A percentile compares a stretch with the other conserved stretches of the same genome.
Conservation (phyloP, 73 alveolate genomes). For the Loxodes magnus region DNA sequence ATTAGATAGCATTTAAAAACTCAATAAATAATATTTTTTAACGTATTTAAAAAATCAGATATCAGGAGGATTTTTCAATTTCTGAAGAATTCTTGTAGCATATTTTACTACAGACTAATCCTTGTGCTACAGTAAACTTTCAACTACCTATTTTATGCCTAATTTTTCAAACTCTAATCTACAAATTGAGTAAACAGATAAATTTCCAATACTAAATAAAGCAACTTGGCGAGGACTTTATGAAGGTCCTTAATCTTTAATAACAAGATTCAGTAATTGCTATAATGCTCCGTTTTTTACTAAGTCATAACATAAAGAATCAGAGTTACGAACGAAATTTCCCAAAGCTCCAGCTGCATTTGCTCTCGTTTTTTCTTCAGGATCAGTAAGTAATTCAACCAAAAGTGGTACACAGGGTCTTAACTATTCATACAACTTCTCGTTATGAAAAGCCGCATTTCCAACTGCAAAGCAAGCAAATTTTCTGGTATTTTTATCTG, state of each 20-base stretch:
- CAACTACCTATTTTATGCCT: constrained; percentile 74
- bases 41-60: too few species aligned
- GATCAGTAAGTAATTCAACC: constrained; percentile 86
- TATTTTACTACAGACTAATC: constrained; percentile 58
- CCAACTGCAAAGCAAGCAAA: constrained; percentile 99
- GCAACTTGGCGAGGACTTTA: constrained; percentile 87
- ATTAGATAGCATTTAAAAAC: too few species aligned
- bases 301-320: constrained; percentile 73
- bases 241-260: constrained; percentile 71
- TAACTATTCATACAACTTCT: constrained; percentile 78
- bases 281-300: constrained; percentile 85
- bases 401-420: constrained; percentile 91
- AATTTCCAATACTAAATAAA: constrained; percentile 91
- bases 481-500: constrained; percentile 93
- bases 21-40: too few species aligned
- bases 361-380: constrained; percentile 98
- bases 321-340: constrained; percentile 91
- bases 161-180: constrained; percentile 80
- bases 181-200: constrained; percentile 82
- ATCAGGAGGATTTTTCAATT: constrained; percentile 30
- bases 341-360: constrained; percentile 99
- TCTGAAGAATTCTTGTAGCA: constrained; percentile 56
- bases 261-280: constrained; percentile 75
- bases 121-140: constrained; percentile 27
- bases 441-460: constrained; percentile 96